A percentile compares a stretch with the other conserved stretches of the same genome.
These are phyloP conservation scores for Diaporthe sp. DNA, from an alignment of 2,329 filamentous ascomycete species.

Conservation along the genomic window DNA sequence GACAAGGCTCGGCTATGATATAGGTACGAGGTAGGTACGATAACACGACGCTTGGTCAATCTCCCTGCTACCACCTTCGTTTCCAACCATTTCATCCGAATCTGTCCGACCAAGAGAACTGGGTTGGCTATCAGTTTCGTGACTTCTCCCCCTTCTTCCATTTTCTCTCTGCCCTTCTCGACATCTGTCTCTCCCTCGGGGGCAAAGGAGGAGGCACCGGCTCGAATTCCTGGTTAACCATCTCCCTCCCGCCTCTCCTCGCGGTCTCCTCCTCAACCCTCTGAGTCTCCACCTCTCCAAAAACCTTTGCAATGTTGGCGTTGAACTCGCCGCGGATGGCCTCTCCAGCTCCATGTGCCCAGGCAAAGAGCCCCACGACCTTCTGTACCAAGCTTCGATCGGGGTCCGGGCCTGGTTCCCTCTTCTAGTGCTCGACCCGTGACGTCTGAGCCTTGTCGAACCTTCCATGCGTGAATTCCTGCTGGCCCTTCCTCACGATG, in stretches of 20 bases:
- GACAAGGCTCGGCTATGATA: background rate
- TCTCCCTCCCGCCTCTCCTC: conserved; percentile 16
- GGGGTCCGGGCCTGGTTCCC: conserved; percentile 14
- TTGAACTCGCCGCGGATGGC: conserved; percentile 7
- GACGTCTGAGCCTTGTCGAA: background rate
- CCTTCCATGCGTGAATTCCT: conserved; percentile 14
- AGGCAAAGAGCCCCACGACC: background rate
- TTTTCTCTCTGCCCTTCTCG: background rate
- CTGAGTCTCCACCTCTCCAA: background rate
- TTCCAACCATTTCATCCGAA: background rate
- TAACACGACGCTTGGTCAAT: background rate
- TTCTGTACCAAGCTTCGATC: background rate
- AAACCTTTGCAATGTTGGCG: background rate
- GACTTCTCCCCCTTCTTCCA: background rate
- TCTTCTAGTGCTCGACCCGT: conserved; percentile 13
- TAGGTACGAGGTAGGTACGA: background rate
- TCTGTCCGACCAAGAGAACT: background rate
- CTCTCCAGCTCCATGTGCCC: conserved; percentile 12
- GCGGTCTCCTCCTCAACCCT: background rate
- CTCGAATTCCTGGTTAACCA: conserved; percentile 19
- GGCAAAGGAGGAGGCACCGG: background rate
- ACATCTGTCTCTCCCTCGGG: background rate
- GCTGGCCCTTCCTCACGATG: conserved; percentile 9
- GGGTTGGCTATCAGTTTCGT: background rate
- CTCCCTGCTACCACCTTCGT: background rate